phyloP scores from a whole-genome alignment of 176 grass and related monocot genomes.

The Rhynchospora breviuscula region DNA sequence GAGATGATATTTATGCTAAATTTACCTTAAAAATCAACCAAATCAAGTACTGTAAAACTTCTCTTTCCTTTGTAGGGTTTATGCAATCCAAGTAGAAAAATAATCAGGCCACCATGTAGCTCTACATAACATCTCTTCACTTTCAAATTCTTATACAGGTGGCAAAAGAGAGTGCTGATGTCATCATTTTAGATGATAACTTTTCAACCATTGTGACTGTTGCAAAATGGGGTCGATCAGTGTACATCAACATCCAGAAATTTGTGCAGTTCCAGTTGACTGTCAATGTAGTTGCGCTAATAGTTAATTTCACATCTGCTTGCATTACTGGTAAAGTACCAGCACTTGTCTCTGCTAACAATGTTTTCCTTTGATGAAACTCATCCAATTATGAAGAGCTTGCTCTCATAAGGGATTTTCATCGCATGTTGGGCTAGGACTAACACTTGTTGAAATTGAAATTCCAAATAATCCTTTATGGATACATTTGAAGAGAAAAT shows the following conservation, averaged over 20 bases:
- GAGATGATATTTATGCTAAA: neutral
- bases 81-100: neutral
- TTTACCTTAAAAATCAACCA: neutral
- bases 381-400: neutral
- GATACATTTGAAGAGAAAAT: neutral
- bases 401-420: neutral
- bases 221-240: slow-evolving; percentile 93
- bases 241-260: slow-evolving; percentile 98
- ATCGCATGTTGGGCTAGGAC: neutral
- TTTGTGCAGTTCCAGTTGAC: slow-evolving; percentile 97
- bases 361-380: neutral
- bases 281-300: slow-evolving; percentile 89
- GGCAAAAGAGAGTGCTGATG: slow-evolving; percentile 93
- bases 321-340: slow-evolving; percentile 69
- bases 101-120: neutral
- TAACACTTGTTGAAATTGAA: neutral
- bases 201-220: slow-evolving; percentile 96
- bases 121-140: neutral
- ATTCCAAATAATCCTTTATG: neutral
- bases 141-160: slow-evolving; percentile 42
- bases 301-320: slow-evolving; percentile 94
- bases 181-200: slow-evolving; percentile 98
- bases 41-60: neutral
- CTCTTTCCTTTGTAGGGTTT: neutral
- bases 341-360: neutral